Percentiles rank a stretch among this genome's conserved stretches.
phyloP scores from a whole-genome alignment of 2,329 filamentous ascomycete species.

The Talaromyces islandicus region DNA sequence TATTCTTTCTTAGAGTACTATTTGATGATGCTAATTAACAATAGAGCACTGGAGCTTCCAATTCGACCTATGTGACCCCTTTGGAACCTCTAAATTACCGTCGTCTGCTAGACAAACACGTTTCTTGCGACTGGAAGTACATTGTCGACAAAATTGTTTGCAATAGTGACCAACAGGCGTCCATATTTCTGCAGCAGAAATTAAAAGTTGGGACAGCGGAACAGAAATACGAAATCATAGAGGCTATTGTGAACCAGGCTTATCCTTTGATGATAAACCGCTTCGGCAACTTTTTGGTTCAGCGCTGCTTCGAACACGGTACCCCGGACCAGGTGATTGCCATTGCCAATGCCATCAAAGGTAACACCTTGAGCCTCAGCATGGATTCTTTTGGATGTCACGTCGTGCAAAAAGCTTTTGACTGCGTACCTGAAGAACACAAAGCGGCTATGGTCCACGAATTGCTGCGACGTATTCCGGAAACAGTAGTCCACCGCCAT shows the following conservation, averaged over 20 bases:
- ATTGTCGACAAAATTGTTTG: slow-evolving; percentile 99
- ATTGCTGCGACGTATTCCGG: slow-evolving; percentile 85
- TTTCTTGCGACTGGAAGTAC: slow-evolving; percentile 98
- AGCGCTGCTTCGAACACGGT: slow-evolving; percentile 97
- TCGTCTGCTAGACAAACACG: slow-evolving; percentile 86
- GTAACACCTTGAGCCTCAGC: slow-evolving; percentile 86
- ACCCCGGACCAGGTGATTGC: slow-evolving; percentile 89
- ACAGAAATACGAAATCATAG: slow-evolving; percentile 95
- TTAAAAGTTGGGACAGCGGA: slow-evolving; percentile 92
- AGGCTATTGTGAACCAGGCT: slow-evolving; percentile 89
- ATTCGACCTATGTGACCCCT: slow-evolving; percentile 74
- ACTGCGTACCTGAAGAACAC: slow-evolving; percentile 94
- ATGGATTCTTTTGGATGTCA: slow-evolving; percentile 99
- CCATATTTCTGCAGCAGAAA: slow-evolving; percentile 98
- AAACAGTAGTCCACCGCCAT: slow-evolving; percentile 97
- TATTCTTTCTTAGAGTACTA: not conserved
- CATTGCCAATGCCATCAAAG: slow-evolving; percentile 89
- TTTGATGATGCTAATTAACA: slow-evolving; percentile 16
- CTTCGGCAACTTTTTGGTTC: slow-evolving; percentile 96
- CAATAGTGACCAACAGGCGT: slow-evolving; percentile 98
- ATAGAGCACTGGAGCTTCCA: slow-evolving; percentile 42
- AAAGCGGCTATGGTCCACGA: slow-evolving; percentile 99
- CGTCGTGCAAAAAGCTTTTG: slow-evolving; percentile 97
- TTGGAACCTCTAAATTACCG: slow-evolving; percentile 95
- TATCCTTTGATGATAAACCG: slow-evolving; percentile 97